phyloP scores from a whole-genome alignment of 352 stramenopile species.

The Blastocystis sp. region DNA sequence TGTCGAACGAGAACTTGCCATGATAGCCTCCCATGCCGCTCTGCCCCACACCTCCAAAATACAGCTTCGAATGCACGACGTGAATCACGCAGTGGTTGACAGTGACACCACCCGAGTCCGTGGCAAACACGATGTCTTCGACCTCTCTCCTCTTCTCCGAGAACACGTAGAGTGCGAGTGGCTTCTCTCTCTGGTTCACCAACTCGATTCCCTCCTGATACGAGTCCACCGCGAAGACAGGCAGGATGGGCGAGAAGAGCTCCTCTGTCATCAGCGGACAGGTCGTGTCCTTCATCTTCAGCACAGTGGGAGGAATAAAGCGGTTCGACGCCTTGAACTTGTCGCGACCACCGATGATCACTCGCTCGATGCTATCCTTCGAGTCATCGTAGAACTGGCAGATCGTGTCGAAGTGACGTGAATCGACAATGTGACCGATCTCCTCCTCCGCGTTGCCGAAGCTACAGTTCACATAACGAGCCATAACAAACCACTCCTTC shows the following conservation, averaged over 20 bases:
- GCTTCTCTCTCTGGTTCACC: slow-evolving; percentile 69
- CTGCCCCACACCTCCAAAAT: slow-evolving; percentile 75
- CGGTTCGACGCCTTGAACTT: slow-evolving; percentile 70
- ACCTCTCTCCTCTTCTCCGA: slow-evolving; percentile 65
- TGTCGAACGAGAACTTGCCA: slow-evolving; percentile 67
- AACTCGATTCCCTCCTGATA: slow-evolving; percentile 68
- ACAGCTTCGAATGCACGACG: slow-evolving; percentile 65
- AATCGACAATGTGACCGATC: slow-evolving; percentile 71
- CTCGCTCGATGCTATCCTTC: slow-evolving; percentile 65
- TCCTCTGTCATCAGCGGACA: slow-evolving; percentile 80
- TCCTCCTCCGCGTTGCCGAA: slow-evolving; percentile 14
- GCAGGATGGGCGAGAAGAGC: slow-evolving; percentile 88
- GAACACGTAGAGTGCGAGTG: slow-evolving; percentile 80
- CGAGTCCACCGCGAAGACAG: slow-evolving; percentile 71
- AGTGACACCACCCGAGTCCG: slow-evolving; percentile 63
- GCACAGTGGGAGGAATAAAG: slow-evolving; percentile 78
- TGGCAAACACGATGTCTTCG: slow-evolving; percentile 67
- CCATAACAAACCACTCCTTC: not conserved
- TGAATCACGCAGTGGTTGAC: slow-evolving; percentile 65
- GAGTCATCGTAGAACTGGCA: slow-evolving; percentile 68
- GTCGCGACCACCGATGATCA: slow-evolving; percentile 68
- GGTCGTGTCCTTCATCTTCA: slow-evolving; percentile 67
- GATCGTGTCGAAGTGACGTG: slow-evolving; percentile 68
- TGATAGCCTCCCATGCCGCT: slow-evolving; percentile 78
- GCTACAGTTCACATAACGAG: not conserved